phyloP scores from a whole-genome alignment of 2,329 filamentous ascomycete genomes.

The Elsinoe australis region DNA sequence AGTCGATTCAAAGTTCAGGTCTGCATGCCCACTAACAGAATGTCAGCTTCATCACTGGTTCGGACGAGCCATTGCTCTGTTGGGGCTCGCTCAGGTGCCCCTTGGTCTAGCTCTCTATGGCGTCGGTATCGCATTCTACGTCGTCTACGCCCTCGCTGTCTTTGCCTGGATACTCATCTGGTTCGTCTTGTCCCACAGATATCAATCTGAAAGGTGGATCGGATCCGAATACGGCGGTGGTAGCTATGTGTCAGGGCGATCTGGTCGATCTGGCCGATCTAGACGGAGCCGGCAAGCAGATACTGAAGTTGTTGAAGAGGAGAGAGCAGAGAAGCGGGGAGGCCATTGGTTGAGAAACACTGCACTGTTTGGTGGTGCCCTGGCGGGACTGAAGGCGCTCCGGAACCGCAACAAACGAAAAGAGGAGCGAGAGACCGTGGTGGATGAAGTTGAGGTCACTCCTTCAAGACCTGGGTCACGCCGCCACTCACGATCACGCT shows the following conservation, averaged over 20 bases:
- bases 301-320: slow-evolving; percentile 20
- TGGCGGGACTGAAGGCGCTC: slow-evolving; percentile 49
- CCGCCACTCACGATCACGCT: slow-evolving; percentile 27
- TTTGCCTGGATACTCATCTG: slow-evolving; percentile 19
- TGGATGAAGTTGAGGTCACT: slow-evolving; percentile 41
- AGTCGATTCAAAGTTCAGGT: slow-evolving; percentile 24
- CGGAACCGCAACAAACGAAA: slow-evolving; percentile 19
- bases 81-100: slow-evolving; percentile 81
- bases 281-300: slow-evolving; percentile 7
- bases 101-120: slow-evolving; percentile 88
- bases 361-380: slow-evolving; percentile 40
- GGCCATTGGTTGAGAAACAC: slow-evolving; percentile 20
- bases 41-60: slow-evolving; percentile 73
- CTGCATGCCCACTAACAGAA: slow-evolving; percentile 1
- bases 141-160: slow-evolving; percentile 72
- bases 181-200: slow-evolving; percentile 18
- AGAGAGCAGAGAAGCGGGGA: slow-evolving; percentile 18
- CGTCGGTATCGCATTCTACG: slow-evolving; percentile 75
- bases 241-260: slow-evolving; percentile 20
- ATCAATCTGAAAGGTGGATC: slow-evolving; percentile 32
- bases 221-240: slow-evolving; percentile 23
- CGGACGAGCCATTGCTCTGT: slow-evolving; percentile 66
- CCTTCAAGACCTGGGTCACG: slow-evolving; percentile 23
- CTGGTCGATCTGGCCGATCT: slow-evolving; percentile 9
- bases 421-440: slow-evolving; percentile 28